phyloP scores from a whole-genome alignment of 108 stramenopile genomes.

The Cyclostephanos invisitatus region DNA sequence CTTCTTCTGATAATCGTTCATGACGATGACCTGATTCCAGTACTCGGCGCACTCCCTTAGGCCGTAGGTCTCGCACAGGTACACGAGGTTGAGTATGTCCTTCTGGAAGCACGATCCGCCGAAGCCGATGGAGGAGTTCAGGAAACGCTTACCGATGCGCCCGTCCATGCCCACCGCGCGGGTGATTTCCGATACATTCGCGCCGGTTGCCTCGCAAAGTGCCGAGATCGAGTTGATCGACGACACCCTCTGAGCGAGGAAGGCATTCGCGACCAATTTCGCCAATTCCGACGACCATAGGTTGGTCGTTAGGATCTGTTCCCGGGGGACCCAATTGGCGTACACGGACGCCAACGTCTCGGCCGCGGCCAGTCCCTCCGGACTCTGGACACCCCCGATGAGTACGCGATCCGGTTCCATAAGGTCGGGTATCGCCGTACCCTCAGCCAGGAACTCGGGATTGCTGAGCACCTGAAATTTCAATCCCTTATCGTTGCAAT shows the following conservation, averaged over 20 bases:
- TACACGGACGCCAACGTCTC: constrained; percentile 80
- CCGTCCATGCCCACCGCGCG: constrained; percentile 97
- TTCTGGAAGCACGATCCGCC: constrained; percentile 99
- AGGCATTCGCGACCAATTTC: constrained; percentile 99
- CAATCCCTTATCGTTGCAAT: constrained; percentile 89
- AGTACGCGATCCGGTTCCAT: constrained; percentile 94
- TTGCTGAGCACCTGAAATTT: constrained; percentile 96
- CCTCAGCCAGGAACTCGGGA: constrained; percentile 99
- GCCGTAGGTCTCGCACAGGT: constrained; percentile 98
- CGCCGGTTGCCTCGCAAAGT: constrained; percentile 98
- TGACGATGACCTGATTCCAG: constrained; percentile 97
- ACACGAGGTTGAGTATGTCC: constrained; percentile 99
- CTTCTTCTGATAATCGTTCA: constrained; percentile 99
- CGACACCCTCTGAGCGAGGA: constrained; percentile 98
- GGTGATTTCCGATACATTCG: constrained; percentile 95
- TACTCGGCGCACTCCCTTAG: constrained; percentile 97
- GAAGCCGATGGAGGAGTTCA: constrained; percentile 97
- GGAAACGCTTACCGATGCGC: constrained; percentile 97
- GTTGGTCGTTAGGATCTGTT: constrained; percentile 96
- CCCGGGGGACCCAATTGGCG: constrained; percentile 95
- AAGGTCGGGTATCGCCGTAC: constrained; percentile 97
- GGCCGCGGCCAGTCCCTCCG: constrained; percentile 87
- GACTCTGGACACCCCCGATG: constrained; percentile 96
- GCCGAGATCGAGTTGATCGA: constrained; percentile 99
- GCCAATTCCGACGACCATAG: constrained; percentile 98